These are phyloP conservation scores for Aspergillus ustus DNA, from an alignment of 2,329 filamentous ascomycete genomes.

Conservation along the genomic window DNA sequence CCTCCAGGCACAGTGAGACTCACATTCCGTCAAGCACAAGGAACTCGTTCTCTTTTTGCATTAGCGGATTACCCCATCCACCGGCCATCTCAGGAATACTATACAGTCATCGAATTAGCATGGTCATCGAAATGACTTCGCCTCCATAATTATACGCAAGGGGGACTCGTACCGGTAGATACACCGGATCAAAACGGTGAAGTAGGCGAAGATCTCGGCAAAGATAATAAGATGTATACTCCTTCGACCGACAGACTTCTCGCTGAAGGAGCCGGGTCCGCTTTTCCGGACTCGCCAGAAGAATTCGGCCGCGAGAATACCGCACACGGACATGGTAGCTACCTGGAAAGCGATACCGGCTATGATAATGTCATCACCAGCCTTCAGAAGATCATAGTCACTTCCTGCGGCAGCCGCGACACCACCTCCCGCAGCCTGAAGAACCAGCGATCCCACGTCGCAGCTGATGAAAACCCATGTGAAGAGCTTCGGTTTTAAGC, in stretches of 20 bases:
- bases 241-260: slow-evolving; percentile 29
- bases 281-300: slow-evolving; percentile 46
- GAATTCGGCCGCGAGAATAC: slow-evolving; percentile 45
- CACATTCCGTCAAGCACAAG: slow-evolving; percentile 54
- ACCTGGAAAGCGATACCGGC: slow-evolving; percentile 64
- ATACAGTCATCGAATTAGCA: slow-evolving; percentile 9
- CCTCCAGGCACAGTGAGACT: slow-evolving; percentile 27
- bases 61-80: slow-evolving; percentile 53
- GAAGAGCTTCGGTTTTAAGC: slow-evolving; percentile 55
- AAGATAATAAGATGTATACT: slow-evolving; percentile 33
- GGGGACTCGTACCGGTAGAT: slow-evolving; percentile 45
- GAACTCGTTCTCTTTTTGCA: slow-evolving; percentile 54
- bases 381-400: slow-evolving; percentile 43
- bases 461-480: slow-evolving; percentile 65
- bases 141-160: neutral
- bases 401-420: slow-evolving; percentile 58
- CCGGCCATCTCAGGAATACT: slow-evolving; percentile 57
- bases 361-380: slow-evolving; percentile 62
- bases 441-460: slow-evolving; percentile 62
- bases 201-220: slow-evolving; percentile 42
- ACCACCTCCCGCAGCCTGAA: slow-evolving; percentile 63
- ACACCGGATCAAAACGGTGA: slow-evolving; percentile 48
- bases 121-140: neutral
- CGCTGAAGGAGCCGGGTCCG: slow-evolving; percentile 31
- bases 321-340: slow-evolving; percentile 50